Conservation (phyloP, 129 eudicot genomes). For the Flaveria brownii region DNA sequence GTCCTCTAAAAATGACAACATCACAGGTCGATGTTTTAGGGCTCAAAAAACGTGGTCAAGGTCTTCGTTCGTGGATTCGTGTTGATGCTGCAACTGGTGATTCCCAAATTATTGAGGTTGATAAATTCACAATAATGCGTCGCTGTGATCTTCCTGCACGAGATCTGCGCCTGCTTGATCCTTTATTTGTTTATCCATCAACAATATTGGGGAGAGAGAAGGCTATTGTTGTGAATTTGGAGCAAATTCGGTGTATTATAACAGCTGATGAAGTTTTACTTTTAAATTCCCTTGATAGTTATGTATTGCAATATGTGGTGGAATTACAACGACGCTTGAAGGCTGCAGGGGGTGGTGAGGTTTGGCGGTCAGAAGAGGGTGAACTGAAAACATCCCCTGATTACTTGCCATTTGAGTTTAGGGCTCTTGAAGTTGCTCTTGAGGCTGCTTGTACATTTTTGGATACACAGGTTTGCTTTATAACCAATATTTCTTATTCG, state of each 20-base stretch:
- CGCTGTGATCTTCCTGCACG: slow-evolving; percentile 97
- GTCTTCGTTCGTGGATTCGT: slow-evolving; percentile 96
- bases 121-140: slow-evolving; percentile 91
- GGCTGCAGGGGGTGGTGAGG: slow-evolving; percentile 54
- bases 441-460: slow-evolving; percentile 97
- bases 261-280: slow-evolving; percentile 98
- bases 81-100: slow-evolving; percentile 74
- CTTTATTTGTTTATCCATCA: slow-evolving; percentile 88
- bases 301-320: slow-evolving; percentile 86
- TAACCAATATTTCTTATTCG: neutral
- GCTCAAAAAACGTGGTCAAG: slow-evolving; percentile 92
- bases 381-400: slow-evolving; percentile 69
- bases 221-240: slow-evolving; percentile 97
- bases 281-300: slow-evolving; percentile 85
- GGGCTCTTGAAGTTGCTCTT: slow-evolving; percentile 95
- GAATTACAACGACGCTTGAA: slow-evolving; percentile 81
- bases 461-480: slow-evolving; percentile 80
- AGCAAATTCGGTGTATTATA: slow-evolving; percentile 96
- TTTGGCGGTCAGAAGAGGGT: slow-evolving; percentile 76
- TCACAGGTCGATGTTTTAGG: slow-evolving; percentile 55
- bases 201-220: slow-evolving; percentile 97
- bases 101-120: slow-evolving; percentile 87
- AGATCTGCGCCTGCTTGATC: slow-evolving; percentile 90
- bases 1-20: neutral
- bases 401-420: slow-evolving; percentile 95